phyloP scores from a whole-genome alignment of 2,329 filamentous ascomycete species.

The Dactylonectria macrodidyma region DNA sequence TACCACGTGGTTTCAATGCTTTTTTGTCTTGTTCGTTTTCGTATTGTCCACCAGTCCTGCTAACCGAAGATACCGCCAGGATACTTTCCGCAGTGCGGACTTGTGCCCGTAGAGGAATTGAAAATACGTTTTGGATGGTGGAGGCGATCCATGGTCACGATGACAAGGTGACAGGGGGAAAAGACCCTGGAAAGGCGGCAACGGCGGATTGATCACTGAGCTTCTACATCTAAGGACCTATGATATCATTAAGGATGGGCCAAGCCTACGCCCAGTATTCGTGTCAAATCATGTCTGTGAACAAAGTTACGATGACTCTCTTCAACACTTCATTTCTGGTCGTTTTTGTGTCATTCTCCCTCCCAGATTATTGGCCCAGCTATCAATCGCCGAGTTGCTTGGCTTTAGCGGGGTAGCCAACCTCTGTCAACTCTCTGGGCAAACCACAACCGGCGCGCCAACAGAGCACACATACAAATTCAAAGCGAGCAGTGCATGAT shows the following conservation, averaged over 20 bases:
- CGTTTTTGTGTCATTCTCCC: neutral
- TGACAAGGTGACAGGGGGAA: slow-evolving; percentile 1
- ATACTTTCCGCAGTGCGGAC: slow-evolving; percentile 14
- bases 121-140: slow-evolving; percentile 8
- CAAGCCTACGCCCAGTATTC: slow-evolving; percentile 8
- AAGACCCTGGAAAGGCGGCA: slow-evolving; percentile 3
- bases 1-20: slow-evolving; percentile 30
- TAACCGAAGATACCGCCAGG: slow-evolving; percentile 36
- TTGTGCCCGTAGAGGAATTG: slow-evolving; percentile 17
- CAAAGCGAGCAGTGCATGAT: slow-evolving; percentile 17
- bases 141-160: slow-evolving; percentile 11
- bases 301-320: neutral
- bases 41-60: slow-evolving; percentile 19
- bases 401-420: slow-evolving; percentile 17
- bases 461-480: neutral
- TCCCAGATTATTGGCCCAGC: neutral
- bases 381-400: slow-evolving; percentile 19
- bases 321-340: neutral
- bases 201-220: neutral
- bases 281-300: slow-evolving; percentile 20
- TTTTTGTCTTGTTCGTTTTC: slow-evolving; percentile 33
- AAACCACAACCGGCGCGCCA: neutral
- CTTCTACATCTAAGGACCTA: slow-evolving; percentile 1
- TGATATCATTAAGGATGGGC: neutral
- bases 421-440: neutral